Evolutionary conservation across 768 basidiomycete species (phyloP), one percentile per base, ranked within the genome.

Genomic region (Tephrocybe sp.): DNA sequence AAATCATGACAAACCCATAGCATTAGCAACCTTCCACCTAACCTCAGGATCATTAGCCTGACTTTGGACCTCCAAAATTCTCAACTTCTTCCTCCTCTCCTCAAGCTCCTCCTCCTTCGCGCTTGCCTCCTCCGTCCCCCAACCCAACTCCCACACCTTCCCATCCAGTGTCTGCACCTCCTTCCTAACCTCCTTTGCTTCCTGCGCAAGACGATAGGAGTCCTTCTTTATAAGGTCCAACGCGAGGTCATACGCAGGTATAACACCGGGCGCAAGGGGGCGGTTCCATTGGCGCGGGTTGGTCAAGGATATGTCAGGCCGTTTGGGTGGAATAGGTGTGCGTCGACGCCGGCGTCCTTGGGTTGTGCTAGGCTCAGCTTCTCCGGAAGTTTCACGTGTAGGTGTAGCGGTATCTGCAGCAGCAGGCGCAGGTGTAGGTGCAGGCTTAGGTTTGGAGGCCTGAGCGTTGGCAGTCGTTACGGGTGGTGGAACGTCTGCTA

Each of bases 171-270:
- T 51, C 42, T 53, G 54, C 14, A 68, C 50, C 36, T 68, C 54
- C 39, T 54, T 47, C 46, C 66, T 65, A 36, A 87, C 64, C 16
- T 60, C 63, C 10, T 65, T 58, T 0, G 80, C 69, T 61, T 84
- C 75, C 1, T 58, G 59, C 50, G 76, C 74, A 30, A 89, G 64
- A 1, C 56, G 59, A 8, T 68, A 61, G 35, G 85, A 79, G 70
- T 97, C 91, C 13, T 67, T 61, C 26, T 74, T 72, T 50, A 98
- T 80, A 57, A 85, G 73, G 52, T 80, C 73, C 39, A 98, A 69
- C 1, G 95, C 93, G 48, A 87, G 79, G 69, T 98, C 96, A 61
- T 92, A 97, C 4, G 83, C 87, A 2, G 87, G 87, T 22, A 91
- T 67, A 7, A 84, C 77, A 5, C 86, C 86, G 17, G 66, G 64